Base-by-base conservation (phyloP, 352 stramenopile genomes). In the Phytophthora tubulina region DNA sequence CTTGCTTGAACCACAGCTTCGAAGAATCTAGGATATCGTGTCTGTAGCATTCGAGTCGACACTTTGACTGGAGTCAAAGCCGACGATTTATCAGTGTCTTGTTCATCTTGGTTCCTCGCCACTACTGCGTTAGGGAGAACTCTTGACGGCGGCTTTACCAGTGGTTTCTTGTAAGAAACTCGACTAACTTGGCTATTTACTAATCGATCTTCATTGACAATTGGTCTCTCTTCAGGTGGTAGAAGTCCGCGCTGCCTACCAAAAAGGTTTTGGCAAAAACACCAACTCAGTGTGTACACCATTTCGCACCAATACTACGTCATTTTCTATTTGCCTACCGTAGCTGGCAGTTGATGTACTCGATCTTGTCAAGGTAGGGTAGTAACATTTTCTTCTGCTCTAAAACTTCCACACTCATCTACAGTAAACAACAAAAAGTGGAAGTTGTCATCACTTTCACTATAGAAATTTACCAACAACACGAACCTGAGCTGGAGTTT, bases 271-370 rank as follows among this genome's bases (percentile, higher is more conserved):
- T 42, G 10, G 36, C 14, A 15, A 42, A 42, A 15, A 46, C 10
- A 46, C 14, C 21, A 27, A n/a, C 13, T 61, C 15, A 63, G 17
- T 42, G 38, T 27, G 21, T 27, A 27, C 21, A 27, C 21, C 21
- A 27, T 27, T 10, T 33, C 38, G 33, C 10, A 15, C 14, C 3
- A 44, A 38, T 13, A 33, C 30, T 50, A 41, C 14, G 44, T 8
- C 35, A 17, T 31, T 50, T 44, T 27, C 36, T 38, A 62, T 45
- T 61, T 46, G 21, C 78, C 54, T 67, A 88, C 73, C 78, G 79
- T 51, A 96, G 70, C 64, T 96, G 85, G 46, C 79, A 85, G 70
- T 94, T 94, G 61, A 96, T 93, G 67, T 96, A 96, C 72, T 96
- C 89, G 52, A 96, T 94, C 74, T 94, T 91, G 65, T 96, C 84